A percentile compares a stretch with the other conserved stretches of the same genome.
phyloP scores from a whole-genome alignment of 805 yeast genomes.

The Dipodascus geniculatus region DNA sequence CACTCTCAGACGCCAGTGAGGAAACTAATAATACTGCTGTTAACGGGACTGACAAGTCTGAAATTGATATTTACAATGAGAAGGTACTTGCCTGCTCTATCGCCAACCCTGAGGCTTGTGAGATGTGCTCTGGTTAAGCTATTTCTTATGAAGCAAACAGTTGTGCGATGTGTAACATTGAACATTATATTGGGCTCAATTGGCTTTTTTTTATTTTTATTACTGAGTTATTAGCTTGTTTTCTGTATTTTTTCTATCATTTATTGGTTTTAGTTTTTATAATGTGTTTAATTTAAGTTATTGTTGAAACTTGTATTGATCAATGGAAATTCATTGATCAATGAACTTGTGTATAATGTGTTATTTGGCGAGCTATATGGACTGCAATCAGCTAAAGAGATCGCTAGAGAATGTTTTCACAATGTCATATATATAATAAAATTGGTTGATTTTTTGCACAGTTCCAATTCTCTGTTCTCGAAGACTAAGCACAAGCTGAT shows the following conservation, averaged over 20 bases:
- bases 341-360: neutral
- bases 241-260: neutral
- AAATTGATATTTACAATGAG: constrained; percentile 72
- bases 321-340: neutral
- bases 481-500: constrained; percentile 23
- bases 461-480: constrained; percentile 31
- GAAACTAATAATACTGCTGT: constrained; percentile 10
- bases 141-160: neutral
- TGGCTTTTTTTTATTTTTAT: neutral
- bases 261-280: constrained; percentile 3
- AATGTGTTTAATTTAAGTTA: neutral
- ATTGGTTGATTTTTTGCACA: constrained; percentile 31
- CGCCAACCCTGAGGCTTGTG: constrained; percentile 93
- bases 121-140: constrained; percentile 91
- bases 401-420: neutral
- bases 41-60: constrained; percentile 35
- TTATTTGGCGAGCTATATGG: neutral
- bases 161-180: neutral
- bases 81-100: constrained; percentile 95
- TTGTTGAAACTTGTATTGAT: neutral
- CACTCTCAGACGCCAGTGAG: neutral
- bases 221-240: neutral
- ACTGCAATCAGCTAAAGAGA: neutral
- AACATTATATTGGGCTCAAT: neutral
- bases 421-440: constrained; percentile 24